These are phyloP conservation scores for Phytophthora constricta DNA, from an alignment of 352 stramenopile genomes.

Conservation along the genomic window DNA sequence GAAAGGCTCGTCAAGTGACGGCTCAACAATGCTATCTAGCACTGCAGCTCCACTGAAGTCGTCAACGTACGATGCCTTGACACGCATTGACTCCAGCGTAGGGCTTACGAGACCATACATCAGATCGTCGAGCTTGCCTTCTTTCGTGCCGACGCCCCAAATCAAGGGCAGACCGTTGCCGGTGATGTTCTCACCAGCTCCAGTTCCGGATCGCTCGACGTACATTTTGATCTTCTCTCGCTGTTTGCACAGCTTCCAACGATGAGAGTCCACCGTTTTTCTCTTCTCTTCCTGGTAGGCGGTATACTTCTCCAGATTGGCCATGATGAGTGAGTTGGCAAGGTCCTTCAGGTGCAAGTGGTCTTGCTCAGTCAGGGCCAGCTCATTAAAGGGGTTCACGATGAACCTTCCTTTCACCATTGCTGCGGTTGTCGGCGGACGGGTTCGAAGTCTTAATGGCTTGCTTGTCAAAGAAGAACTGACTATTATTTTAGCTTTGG, in stretches of 20 bases:
- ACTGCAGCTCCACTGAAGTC: conserved; percentile 59
- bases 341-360: conserved; percentile 33
- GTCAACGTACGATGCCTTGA: conserved; percentile 53
- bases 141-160: conserved; percentile 40
- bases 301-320: conserved; percentile 35
- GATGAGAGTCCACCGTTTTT: conserved; percentile 32
- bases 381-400: conserved; percentile 35
- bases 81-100: conserved; percentile 55
- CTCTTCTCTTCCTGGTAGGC: conserved; percentile 28
- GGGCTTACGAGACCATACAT: conserved; percentile 56
- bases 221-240: conserved; percentile 49
- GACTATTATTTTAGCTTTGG: background rate
- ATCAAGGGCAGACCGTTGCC: conserved; percentile 41
- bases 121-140: conserved; percentile 51
- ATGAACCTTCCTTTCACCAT: conserved; percentile 43
- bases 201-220: conserved; percentile 20
- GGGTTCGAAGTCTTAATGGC: background rate
- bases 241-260: conserved; percentile 53
- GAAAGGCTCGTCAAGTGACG: conserved; percentile 47
- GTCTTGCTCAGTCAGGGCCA: conserved; percentile 25
- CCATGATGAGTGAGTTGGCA: conserved; percentile 28
- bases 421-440: background rate
- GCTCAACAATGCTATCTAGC: conserved; percentile 58
- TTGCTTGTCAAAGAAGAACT: conserved; percentile 20
- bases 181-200: conserved; percentile 22